These are phyloP conservation scores for Calonectria honghensis DNA, from an alignment of 2,329 filamentous ascomycete species.

Conservation along the genomic window DNA sequence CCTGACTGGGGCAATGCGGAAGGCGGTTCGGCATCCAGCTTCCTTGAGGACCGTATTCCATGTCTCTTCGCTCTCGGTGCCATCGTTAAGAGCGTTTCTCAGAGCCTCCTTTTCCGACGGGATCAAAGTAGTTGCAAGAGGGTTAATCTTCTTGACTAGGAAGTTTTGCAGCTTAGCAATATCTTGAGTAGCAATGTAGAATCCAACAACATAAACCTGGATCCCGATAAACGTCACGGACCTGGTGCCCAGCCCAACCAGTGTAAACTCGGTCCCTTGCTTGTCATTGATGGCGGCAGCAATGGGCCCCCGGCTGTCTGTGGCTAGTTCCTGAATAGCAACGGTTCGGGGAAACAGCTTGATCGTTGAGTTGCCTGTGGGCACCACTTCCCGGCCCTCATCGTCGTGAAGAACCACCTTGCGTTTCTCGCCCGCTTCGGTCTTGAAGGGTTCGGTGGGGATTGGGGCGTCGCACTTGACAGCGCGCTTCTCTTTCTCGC, in stretches of 20 bases:
- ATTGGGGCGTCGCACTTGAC: conserved; percentile 64
- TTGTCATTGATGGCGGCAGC: conserved; percentile 62
- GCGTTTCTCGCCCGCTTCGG: conserved; percentile 69
- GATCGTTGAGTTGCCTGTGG: conserved; percentile 88
- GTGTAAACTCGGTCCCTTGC: conserved; percentile 82
- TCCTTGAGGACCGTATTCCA: conserved; percentile 84
- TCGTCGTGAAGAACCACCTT: conserved; percentile 79
- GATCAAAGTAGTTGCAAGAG: conserved; percentile 87
- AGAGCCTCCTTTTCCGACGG: conserved; percentile 86
- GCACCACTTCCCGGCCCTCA: conserved; percentile 83
- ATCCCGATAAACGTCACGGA: conserved; percentile 93
- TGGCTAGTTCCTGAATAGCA: conserved; percentile 70
- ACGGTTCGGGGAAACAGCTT: conserved; percentile 86
- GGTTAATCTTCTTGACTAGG: conserved; percentile 85
- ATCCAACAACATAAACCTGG: conserved; percentile 94
- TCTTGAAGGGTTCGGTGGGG: conserved; percentile 68
- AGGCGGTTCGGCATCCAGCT: conserved; percentile 82
- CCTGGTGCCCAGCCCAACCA: conserved; percentile 90
- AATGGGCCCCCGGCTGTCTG: conserved; percentile 58
- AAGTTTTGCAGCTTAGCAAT: conserved; percentile 86
- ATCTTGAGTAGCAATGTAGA: conserved; percentile 91
- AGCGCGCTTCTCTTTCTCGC: conserved; percentile 63
- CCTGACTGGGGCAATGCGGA: conserved; percentile 91
- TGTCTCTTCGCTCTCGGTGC: conserved; percentile 79
- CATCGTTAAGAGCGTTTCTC: conserved; percentile 81